Conservation (phyloP, 2,329 filamentous ascomycete genomes). For the Bisporella sp. region DNA sequence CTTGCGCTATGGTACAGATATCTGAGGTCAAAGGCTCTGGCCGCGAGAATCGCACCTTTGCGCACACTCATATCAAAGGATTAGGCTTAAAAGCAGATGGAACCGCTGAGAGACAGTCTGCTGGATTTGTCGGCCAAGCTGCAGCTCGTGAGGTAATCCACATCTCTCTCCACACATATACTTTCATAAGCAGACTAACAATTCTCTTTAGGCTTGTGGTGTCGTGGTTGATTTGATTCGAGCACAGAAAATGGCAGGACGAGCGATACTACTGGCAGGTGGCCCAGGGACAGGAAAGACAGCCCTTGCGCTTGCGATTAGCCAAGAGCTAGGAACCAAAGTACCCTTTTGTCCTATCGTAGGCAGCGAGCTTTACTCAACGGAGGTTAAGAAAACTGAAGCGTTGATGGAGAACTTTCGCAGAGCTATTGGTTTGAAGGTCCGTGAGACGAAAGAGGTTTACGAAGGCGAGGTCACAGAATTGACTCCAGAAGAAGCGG, state of each 20-base stretch:
- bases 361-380: conserved; percentile 94
- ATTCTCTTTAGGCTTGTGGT: conserved; percentile 87
- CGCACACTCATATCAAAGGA: conserved; percentile 97
- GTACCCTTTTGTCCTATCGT: conserved; percentile 98
- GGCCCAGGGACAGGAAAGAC: conserved; percentile 97
- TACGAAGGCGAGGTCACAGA: conserved; percentile 99
- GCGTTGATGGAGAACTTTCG: conserved; percentile 99
- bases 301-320: conserved; percentile 87
- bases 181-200: conserved; percentile 56
- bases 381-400: conserved; percentile 99
- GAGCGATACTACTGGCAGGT: conserved; percentile 87
- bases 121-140: conserved; percentile 85
- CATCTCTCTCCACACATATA: background rate
- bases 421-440: conserved; percentile 89
- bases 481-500: conserved; percentile 93
- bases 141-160: conserved; percentile 73
- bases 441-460: conserved; percentile 97
- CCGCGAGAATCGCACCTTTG: conserved; percentile 92
- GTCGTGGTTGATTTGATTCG: conserved; percentile 94
- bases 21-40: conserved; percentile 91
- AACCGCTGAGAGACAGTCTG: conserved; percentile 68
- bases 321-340: conserved; percentile 94
- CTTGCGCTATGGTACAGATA: conserved; percentile 67
- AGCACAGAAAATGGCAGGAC: conserved; percentile 94
- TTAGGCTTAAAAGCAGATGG: conserved; percentile 83